Base-by-base conservation (phyloP, 495 filamentous ascomycete genomes). In the Penicillium flavigenum region DNA sequence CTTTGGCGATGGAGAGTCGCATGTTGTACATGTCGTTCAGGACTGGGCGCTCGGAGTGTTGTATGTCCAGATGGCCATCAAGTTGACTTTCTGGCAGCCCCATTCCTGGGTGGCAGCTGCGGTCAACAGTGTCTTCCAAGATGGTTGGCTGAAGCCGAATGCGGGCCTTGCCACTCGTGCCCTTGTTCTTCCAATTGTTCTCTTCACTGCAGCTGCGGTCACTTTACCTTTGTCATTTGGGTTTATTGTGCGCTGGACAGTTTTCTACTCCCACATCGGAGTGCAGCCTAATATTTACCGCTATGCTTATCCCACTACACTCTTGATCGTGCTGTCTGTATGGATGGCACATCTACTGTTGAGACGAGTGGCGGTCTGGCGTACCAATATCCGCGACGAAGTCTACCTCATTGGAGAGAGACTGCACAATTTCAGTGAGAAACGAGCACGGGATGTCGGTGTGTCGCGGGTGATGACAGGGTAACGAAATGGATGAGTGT, bases 371-470 rank as follows among this genome's bases (percentile, higher is more conserved):
- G 82, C 83, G 24, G 76, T 81, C 42, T 98, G 94, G 94, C 84
- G 88, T 67, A 80, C 84, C 64, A 84, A 84, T 61, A 91, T 99
- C 47, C 76, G 88, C 32, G 94, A 99, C 67, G 94, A 99, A 72
- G 93, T 96, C 8, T 99, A 98, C 65, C 75, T 98, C 60, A 94
- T 97, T 65, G 94, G 94, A 2, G 92, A 98, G 75, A 77, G 92
- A 32, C 74, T 99, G 59, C 93, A 97, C 68, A 97, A 97, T 68
- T 94, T 94, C 73, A 89, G 90, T 2, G 91, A 87, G 57, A 77
- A 76, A 43, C 67, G 72, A 44, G 70, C 72, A 16, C 69, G 67
- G 45, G 73, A 79, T 56, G 75, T 76, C 5, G 75, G 74, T 36
- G 74, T 75, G 4, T 63, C 72, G 43, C 65, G 71, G 14, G 68